These are phyloP conservation scores for Metschnikowia reukaufii DNA, from an alignment of 805 yeast species.

Conservation along the genomic window DNA sequence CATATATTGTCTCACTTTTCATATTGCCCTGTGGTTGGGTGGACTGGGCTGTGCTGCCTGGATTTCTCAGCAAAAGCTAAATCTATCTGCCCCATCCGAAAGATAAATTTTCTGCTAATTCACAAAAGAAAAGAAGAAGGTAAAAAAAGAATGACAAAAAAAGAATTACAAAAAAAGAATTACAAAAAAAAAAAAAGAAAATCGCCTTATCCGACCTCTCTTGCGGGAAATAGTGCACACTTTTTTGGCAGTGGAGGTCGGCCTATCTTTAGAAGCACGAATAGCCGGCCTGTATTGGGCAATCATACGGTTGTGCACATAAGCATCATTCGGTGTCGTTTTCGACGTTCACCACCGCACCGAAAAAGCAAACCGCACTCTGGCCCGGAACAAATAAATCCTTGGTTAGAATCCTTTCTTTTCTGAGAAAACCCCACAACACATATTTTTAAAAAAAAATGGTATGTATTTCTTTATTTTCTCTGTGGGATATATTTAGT, in stretches of 20 bases:
- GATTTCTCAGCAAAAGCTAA: too few relatives aligned
- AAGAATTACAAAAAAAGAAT: not conserved
- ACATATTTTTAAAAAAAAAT: conserved; percentile 8
- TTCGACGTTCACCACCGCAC: conserved; percentile 3
- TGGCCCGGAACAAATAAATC: not conserved
- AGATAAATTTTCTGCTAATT: too few relatives aligned
- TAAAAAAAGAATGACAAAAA: too few relatives aligned
- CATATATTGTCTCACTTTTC: too few relatives aligned
- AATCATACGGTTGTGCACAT: not conserved
- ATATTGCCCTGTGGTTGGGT: too few relatives aligned
- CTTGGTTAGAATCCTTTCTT: not conserved
- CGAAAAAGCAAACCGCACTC: conserved; percentile 2
- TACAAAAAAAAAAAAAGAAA: too few relatives aligned
- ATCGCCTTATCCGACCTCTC: not conserved
- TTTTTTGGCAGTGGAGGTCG: too few relatives aligned
- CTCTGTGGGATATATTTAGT: too few relatives aligned
- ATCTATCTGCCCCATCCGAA: too few relatives aligned
- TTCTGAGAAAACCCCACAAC: not conserved
- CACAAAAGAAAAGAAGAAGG: too few relatives aligned
- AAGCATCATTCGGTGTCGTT: not conserved
- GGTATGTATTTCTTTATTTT: conserved; percentile 11
- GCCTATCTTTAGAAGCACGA: not conserved
- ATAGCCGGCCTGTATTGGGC: not conserved
- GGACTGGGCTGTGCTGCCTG: too few relatives aligned
- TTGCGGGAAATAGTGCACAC: too few relatives aligned